phyloP scores from a whole-genome alignment of 495 filamentous ascomycete genomes.

The Xylaria sp. region DNA sequence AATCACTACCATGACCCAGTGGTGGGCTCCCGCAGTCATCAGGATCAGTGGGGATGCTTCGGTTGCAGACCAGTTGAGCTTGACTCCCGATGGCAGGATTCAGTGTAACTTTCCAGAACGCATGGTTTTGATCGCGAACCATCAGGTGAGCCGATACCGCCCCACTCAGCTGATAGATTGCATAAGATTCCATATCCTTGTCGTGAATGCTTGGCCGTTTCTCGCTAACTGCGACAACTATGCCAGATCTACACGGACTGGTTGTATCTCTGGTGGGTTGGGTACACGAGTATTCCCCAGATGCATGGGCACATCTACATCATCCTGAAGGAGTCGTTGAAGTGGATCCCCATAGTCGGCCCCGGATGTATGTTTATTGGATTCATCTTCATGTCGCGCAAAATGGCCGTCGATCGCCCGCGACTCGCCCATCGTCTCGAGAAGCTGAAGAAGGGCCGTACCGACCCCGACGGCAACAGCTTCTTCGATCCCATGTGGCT shows the following conservation, averaged over 20 bases:
- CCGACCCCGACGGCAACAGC: conserved; percentile 58
- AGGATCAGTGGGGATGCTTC: conserved; percentile 78
- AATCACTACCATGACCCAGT: conserved; percentile 77
- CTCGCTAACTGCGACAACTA: conserved; percentile 29
- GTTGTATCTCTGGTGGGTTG: conserved; percentile 89
- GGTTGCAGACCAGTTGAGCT: conserved; percentile 70
- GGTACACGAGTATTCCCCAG: conserved; percentile 68
- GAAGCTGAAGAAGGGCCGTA: conserved; percentile 66
- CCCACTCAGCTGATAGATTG: neutral
- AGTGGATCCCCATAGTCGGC: conserved; percentile 76
- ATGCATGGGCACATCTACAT: conserved; percentile 88
- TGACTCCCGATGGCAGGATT: conserved; percentile 70
- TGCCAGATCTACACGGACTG: conserved; percentile 82
- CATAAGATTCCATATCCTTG: neutral
- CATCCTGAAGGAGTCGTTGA: conserved; percentile 83
- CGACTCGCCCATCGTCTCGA: conserved; percentile 71
- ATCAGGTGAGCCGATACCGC: conserved; percentile 61
- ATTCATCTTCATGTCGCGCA: conserved; percentile 85
- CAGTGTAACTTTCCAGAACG: conserved; percentile 77
- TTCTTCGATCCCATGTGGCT: conserved; percentile 83
- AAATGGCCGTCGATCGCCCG: conserved; percentile 79
- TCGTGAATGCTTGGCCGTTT: neutral
- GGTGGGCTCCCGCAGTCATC: conserved; percentile 80
- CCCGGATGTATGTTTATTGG: conserved; percentile 82
- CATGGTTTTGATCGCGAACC: conserved; percentile 82